Evolutionary conservation across 352 stramenopile species (phyloP), one percentile per base, ranked within the genome.

Genomic region (Phytophthora colocasiae): DNA sequence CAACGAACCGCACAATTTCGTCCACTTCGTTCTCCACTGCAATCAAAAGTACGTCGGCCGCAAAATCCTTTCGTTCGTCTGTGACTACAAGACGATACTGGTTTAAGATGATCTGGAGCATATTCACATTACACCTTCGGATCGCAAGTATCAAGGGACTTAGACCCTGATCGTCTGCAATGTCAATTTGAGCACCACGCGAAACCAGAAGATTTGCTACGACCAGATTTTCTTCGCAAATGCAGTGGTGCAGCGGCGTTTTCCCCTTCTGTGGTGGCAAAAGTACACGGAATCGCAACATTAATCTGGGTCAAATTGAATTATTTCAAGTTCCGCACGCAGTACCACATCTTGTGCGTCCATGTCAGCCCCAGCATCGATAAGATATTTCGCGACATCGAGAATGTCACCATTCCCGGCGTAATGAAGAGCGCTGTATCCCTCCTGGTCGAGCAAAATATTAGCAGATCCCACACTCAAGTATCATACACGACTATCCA

Each of bases 61-160:
- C 50, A 22, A 62, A 75, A 46, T 64, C 52, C 22, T 22, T 36
- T 29, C 69, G 69, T 0, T 61, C 29, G 12, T 46, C 4, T 34
- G 58, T 76, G 17, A 29, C 48, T 15, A 77, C 58, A 29, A 73
- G 6, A 32, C 58, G 52, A 48, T 73, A 55, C 19, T 73, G 58
- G 45, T 73, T 77, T 29, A 77, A 45, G 31, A 75, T 41, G 19
- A 71, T 58, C 46, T 67, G 55, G 22, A 75, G 26, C 40, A 75
- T 55, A 24, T 68, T 70, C 12, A 44, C 17, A 17, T 7, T 50
- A 39, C 17, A 29, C 19, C 27, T 50, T 36, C 48, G 59, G 1
- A 69, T 32, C 27, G 26, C 50, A 9, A 68, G 67, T 7, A 12
- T 54, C 44, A 71, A 44, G 10, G 61, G 62, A 11, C 62, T 56